phyloP scores from a whole-genome alignment of 305 asterid species.

The Fraxinus baroniana region DNA sequence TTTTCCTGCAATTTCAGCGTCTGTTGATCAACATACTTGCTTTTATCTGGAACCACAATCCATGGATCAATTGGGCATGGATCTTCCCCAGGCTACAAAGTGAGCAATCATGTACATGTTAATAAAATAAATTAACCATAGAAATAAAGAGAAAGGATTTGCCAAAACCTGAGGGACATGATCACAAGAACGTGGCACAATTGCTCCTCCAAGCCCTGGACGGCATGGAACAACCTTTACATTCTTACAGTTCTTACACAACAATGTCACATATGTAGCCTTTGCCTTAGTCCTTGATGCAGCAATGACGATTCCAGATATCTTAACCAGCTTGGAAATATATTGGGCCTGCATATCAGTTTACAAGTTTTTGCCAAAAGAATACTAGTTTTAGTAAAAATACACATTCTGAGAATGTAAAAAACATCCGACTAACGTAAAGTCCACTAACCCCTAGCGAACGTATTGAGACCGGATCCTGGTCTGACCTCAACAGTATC shows the following conservation, averaged over 20 bases:
- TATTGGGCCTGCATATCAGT: conserved; percentile 66
- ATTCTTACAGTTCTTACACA: conserved; percentile 90
- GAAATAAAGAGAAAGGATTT: not conserved
- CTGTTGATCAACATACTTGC: conserved; percentile 96
- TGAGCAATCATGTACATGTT: conserved; percentile 5
- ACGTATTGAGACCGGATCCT: conserved; percentile 83
- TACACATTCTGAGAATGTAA: not conserved
- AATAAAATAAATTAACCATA: not conserved
- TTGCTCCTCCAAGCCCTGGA: conserved; percentile 99
- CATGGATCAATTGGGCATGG: conserved; percentile 93
- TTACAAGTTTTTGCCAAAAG: conserved; percentile 4
- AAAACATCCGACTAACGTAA: not conserved
- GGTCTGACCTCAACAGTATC: conserved; percentile 79
- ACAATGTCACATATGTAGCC: conserved; percentile 88
- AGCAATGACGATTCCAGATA: conserved; percentile 94
- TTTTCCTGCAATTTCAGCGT: conserved; percentile 91
- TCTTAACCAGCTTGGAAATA: conserved; percentile 84
- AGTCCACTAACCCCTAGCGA: conserved; percentile 77
- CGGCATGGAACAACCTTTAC: conserved; percentile 90
- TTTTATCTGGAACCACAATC: conserved; percentile 86
- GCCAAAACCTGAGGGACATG: conserved; percentile 69
- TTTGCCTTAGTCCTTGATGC: conserved; percentile 98
- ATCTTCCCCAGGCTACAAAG: conserved; percentile 74
- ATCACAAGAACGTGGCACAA: conserved; percentile 94
- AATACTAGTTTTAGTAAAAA: conserved; percentile 8